These are phyloP conservation scores for Aphanomyces cochlioides DNA, from an alignment of 352 stramenopile species.

Conservation along the genomic window DNA sequence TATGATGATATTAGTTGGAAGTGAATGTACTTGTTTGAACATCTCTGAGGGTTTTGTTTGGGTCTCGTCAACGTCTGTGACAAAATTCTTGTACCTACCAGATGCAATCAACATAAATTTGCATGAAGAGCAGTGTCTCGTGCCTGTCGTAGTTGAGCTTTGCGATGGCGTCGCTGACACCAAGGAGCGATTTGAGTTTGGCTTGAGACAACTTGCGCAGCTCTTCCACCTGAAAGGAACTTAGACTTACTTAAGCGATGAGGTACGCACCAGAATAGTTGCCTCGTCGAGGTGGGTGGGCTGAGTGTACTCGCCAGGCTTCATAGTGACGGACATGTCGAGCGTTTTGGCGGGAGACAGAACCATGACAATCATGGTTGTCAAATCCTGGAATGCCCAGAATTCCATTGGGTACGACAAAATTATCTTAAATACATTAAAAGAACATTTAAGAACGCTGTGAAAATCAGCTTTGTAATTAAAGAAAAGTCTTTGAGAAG, in stretches of 20 bases:
- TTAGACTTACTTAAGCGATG: conserved; percentile 11
- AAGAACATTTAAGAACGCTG: neutral
- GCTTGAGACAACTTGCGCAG: conserved; percentile 56
- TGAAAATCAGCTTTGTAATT: neutral
- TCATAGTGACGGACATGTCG: conserved; percentile 46
- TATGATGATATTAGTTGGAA: neutral
- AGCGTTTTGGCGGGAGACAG: conserved; percentile 89
- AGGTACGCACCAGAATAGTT: conserved; percentile 41
- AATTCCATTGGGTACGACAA: neutral
- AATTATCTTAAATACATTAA: neutral
- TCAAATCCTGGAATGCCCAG: neutral
- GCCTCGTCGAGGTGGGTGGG: conserved; percentile 58
- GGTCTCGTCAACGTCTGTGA: conserved; percentile 30
- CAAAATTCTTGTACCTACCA: conserved; percentile 57
- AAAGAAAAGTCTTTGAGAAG: neutral
- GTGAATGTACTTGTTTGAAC: conserved; percentile 51
- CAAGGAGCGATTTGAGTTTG: conserved; percentile 78
- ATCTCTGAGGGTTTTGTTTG: conserved; percentile 35
- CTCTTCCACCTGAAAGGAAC: conserved; percentile 35
- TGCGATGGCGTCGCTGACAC: conserved; percentile 77
- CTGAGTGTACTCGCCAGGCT: conserved; percentile 38
- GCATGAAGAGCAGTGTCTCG: neutral
- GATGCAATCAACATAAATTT: neutral
- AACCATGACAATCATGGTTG: conserved; percentile 55
- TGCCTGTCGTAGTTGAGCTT: conserved; percentile 83